A percentile compares a stretch with the other conserved stretches of the same genome.
These are phyloP conservation scores for Lichtheimia corymbifera DNA, from an alignment of 371 early-diverging fungal species.

Conservation along the genomic window DNA sequence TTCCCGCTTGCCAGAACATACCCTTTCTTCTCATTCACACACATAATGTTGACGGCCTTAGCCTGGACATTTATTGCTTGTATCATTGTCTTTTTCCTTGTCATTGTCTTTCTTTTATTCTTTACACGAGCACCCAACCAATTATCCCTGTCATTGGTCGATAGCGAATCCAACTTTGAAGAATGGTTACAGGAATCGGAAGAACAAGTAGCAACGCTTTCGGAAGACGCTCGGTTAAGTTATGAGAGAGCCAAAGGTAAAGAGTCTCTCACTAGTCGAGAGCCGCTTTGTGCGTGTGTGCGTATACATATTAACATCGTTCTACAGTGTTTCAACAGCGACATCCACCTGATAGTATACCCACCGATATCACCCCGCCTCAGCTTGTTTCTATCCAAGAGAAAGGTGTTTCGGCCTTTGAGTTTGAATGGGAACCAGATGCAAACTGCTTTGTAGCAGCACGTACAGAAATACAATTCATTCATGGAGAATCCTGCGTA, in stretches of 20 bases:
- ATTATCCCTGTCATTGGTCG: constrained; percentile 24
- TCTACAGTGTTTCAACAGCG: constrained; percentile 49
- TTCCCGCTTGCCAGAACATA: too few species aligned
- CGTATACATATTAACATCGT: background rate
- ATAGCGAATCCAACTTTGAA: constrained; percentile 35
- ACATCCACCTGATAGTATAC: constrained; percentile 62
- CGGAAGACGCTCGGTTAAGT: constrained; percentile 46
- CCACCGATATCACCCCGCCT: constrained; percentile 65
- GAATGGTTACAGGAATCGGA: constrained; percentile 39
- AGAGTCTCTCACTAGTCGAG: too few species aligned
- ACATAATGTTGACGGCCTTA: constrained; percentile 27
- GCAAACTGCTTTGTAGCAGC: constrained; percentile 72
- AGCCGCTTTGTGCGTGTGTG: too few species aligned
- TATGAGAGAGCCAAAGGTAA: constrained; percentile 52
- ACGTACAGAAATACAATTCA: constrained; percentile 76
- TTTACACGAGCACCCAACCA: constrained; percentile 41
- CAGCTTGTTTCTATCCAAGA: constrained; percentile 74
- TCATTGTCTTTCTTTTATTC: constrained; percentile 32
- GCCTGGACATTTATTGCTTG: constrained; percentile 40
- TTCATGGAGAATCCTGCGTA: constrained; percentile 73
- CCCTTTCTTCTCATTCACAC: background rate
- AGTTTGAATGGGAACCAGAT: constrained; percentile 73
- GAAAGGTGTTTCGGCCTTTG: constrained; percentile 85
- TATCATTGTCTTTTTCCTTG: constrained; percentile 35
- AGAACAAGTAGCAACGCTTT: constrained; percentile 30